Evolutionary conservation across 306 rosid species (phyloP), one percentile per base, ranked within the genome.

Genomic region (Medicago ruthenica): DNA sequence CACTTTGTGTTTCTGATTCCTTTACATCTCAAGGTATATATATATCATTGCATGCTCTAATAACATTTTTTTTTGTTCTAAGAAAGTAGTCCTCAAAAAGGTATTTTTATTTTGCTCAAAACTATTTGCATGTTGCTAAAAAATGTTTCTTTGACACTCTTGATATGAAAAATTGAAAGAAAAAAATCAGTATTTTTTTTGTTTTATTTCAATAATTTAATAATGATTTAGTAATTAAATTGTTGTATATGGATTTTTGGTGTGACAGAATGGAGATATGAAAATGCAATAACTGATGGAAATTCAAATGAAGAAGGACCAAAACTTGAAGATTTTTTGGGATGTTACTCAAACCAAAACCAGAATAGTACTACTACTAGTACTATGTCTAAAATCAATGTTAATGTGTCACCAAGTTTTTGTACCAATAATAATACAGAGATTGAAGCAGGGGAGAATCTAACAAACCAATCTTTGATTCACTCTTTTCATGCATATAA

Each of bases 321-420:
- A 62, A 95, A 95, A 84, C 97, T 95, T 70, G 99, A 95, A 82
- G 97, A 95, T 65, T 95, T 95, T 84, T 80, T 95, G 79, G 99
- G 99, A 15, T 86, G 97, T 47, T 94, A 94, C 89, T 86, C 97
- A 10, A 94, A 82, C 63, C 85, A 80, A 37, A 70, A 47, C 84
- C 92, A 86, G 11, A 65, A 66, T 40, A 40, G 22, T 17, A 42
- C 77, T 44, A 27, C 31, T 27, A 27, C 31, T 27, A 79, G 34
- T 37, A 65, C 17, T 6, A 59, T 77, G 67, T 82, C 89, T 16
- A 76, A 88, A 67, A 85, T 92, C 79, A 89, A 88, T 73, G 87
- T 88, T 65, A 86, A 87, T 65, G 87, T 87, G 14, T 45, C 89
- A 70, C 89, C 91, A 37, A 78, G 58, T 60, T 88, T 82, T 78